Evolutionary conservation across 225 moss, liverwort and hornwort genomes (phyloP), one percentile per base, ranked within the genome.

Genomic region (Asterella californica): DNA sequence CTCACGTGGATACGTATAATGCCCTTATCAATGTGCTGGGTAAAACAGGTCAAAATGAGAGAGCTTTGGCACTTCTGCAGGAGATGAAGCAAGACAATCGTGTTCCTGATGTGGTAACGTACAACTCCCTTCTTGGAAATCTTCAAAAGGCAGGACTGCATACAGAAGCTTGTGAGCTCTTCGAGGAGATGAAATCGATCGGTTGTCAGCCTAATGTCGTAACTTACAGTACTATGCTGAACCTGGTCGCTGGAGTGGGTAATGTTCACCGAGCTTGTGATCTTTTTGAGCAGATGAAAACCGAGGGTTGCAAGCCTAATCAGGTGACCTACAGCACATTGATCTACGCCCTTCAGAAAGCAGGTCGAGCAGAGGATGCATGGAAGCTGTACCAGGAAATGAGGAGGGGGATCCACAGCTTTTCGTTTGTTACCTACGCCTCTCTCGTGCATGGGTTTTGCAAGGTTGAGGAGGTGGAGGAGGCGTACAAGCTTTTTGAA

Each of bases 1-100:
- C 90, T n/a, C 87, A 94, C 80, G 80, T 91, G 46, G 85, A 88
- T 9, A 91, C 91, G 12, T 94, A 89, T 60, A 91, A 91, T 78
- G 85, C 86, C 76, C 72, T 94, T 8, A 88, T 94, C 77, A 85
- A 90, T 24, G 79, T 86, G n/a, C 81, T 90, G 10, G 91, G 90
- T 52, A 88, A 82, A 74, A 84, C 83, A 24, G 91, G 90, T 36
- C 77, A 86, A 59, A 79, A 85, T 79, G 76, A 90, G 11, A 80
- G 82, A 47, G 85, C 88, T 64, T 85, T 86, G 6, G 83, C 74
- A 24, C 83, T 90, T 9, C 61, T 91, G 62, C 19, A 79, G 48
- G 88, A 90, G 55, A 94, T 94, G 94, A 80, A 87, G 72, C 62
- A 70, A 64, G 88, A 81, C n/a, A 85, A 85, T 4, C 88, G 82